Evolutionary conservation across 2,329 filamentous ascomycete species (phyloP).

Genomic region (Aureobasidium sp.): DNA sequence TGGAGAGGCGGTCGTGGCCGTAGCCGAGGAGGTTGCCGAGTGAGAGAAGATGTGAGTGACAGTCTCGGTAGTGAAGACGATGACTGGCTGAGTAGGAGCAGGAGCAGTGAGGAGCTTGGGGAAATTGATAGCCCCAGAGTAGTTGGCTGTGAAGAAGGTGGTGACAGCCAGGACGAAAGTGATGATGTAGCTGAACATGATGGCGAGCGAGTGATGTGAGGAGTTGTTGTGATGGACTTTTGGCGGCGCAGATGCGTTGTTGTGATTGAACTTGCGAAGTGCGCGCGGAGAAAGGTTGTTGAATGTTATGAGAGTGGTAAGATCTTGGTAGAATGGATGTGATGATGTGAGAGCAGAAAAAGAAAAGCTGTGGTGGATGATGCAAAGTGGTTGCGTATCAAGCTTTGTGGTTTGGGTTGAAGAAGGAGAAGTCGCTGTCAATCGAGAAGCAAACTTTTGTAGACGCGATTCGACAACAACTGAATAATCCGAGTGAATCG

Average conservation of each 20-base stretch:
- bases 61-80: not conserved
- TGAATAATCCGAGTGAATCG: not conserved
- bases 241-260: too few relatives aligned
- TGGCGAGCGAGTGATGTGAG: not conserved
- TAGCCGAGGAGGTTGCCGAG: too few relatives aligned
- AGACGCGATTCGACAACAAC: constrained; percentile 2
- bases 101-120: not conserved
- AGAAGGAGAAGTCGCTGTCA: too few relatives aligned
- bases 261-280: too few relatives aligned
- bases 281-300: not conserved
- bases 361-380: not conserved
- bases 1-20: constrained; percentile 61
- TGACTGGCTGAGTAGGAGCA: not conserved
- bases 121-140: not conserved
- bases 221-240: too few relatives aligned
- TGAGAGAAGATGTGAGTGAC: constrained; percentile 70
- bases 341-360: not conserved
- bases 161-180: not conserved
- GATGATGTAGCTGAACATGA: not conserved
- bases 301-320: not conserved
- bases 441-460: not conserved
- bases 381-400: too few relatives aligned
- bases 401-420: too few relatives aligned
- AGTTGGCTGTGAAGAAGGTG: not conserved
- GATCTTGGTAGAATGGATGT: not conserved